Conservation (phyloP, 2,329 filamentous ascomycete species). For the Colletotrichum cereale region DNA sequence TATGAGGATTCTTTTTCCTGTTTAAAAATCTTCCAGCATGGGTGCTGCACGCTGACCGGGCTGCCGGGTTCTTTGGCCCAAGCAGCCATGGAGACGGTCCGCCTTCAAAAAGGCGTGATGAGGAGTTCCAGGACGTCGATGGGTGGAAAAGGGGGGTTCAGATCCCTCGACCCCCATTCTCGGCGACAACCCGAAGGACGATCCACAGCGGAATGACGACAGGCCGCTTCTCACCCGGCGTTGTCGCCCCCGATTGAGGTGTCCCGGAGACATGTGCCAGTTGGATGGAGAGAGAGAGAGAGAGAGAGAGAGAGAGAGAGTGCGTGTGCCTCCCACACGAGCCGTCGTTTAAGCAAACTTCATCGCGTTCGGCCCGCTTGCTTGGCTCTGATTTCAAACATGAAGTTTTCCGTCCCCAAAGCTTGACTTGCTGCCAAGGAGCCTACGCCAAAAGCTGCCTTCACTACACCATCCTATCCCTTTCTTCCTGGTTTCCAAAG, state of each 20-base stretch:
- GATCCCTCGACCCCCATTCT: slow-evolving; percentile 11
- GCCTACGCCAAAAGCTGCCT: too few species aligned
- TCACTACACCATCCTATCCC: neutral
- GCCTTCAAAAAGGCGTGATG: slow-evolving; percentile 2
- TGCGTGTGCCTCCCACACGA: neutral
- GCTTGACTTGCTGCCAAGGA: neutral
- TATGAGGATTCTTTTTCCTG: neutral
- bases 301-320: neutral
- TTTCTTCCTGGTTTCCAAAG: neutral
- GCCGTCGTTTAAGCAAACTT: neutral
- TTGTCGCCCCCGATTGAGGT: neutral
- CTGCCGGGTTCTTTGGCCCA: neutral
- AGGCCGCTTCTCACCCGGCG: neutral
- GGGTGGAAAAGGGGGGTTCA: slow-evolving; percentile 2
- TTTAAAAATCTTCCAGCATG: slow-evolving; percentile 4
- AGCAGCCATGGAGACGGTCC: neutral
- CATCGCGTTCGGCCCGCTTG: neutral
- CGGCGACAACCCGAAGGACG: slow-evolving; percentile 7
- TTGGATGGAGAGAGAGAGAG: neutral
- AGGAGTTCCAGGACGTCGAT: neutral
- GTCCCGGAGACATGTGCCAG: neutral
- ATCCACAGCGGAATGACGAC: slow-evolving; percentile 6
- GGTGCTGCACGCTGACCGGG: neutral
- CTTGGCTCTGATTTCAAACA: neutral
- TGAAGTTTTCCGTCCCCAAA: neutral